phyloP scores from a whole-genome alignment of 225 moss, liverwort and hornwort species.

The Takakia lepidozioides region DNA sequence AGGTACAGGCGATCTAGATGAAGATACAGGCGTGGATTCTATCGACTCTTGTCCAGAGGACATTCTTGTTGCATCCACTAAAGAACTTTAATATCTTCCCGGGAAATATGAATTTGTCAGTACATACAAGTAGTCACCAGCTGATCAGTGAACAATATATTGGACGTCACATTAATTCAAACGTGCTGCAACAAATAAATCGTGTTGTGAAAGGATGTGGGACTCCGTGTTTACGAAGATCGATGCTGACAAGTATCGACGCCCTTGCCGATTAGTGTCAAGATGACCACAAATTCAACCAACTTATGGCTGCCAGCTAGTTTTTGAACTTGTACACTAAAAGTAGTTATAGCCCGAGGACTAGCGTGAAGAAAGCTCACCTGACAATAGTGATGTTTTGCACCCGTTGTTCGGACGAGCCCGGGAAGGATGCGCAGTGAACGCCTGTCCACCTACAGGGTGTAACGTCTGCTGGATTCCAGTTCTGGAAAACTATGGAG shows the following conservation, averaged over 20 bases:
- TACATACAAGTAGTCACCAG: too few relatives aligned
- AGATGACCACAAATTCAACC: background rate
- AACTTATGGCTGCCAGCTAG: background rate
- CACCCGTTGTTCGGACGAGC: constrained; percentile 13
- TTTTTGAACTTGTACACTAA: background rate
- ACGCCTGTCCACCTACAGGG: constrained; percentile 64
- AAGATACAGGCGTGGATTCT: background rate
- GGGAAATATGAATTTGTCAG: too few relatives aligned
- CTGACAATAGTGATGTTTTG: constrained; percentile 21
- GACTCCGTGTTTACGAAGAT: too few relatives aligned
- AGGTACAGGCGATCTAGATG: background rate
- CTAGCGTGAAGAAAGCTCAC: constrained; percentile 1
- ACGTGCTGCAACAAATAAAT: too few relatives aligned
- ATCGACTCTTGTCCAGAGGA: too few relatives aligned
- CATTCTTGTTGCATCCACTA: too few relatives aligned
- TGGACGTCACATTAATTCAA: too few relatives aligned
- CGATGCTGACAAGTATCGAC: too few relatives aligned
- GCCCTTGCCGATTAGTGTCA: too few relatives aligned
- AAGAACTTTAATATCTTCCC: too few relatives aligned
- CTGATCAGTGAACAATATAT: too few relatives aligned
- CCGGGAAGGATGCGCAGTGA: constrained; percentile 15
- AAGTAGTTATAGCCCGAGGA: background rate
- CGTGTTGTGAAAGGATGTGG: background rate
- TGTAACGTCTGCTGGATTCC: constrained; percentile 27
- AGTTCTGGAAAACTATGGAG: constrained; percentile 16